phyloP scores from a whole-genome alignment of 2,329 filamentous ascomycete species.

The Aureobasidium sp. region DNA sequence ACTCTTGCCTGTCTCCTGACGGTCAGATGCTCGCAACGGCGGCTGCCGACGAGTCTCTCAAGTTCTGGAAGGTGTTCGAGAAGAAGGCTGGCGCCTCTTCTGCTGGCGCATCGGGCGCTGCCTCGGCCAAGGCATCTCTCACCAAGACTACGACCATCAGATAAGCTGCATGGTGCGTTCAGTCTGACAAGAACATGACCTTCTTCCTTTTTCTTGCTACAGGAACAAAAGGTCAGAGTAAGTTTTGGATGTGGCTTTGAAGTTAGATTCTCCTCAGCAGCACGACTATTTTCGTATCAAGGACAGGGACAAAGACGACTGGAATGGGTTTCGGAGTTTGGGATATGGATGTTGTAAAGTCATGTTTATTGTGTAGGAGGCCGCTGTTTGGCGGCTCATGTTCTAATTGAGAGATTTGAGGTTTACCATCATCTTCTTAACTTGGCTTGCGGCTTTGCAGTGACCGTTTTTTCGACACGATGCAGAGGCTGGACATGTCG shows the following conservation, averaged over 20 bases:
- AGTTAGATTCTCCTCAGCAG: not conserved
- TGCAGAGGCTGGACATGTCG: no score
- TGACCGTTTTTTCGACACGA: not conserved
- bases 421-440: not conserved
- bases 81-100: constrained; percentile 80
- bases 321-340: not conserved
- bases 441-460: not conserved
- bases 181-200: not conserved
- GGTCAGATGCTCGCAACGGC: constrained; percentile 97
- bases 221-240: constrained; percentile 8
- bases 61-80: constrained; percentile 99
- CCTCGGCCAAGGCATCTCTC: constrained; percentile 70
- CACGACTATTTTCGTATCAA: not conserved
- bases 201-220: not conserved
- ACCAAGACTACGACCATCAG: constrained; percentile 80
- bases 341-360: not conserved
- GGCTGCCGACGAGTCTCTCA: constrained; percentile 91
- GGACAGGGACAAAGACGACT: not conserved
- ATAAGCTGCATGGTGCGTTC: constrained; percentile 17
- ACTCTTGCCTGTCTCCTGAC: constrained; percentile 94
- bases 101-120: constrained; percentile 58
- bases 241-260: constrained; percentile 1
- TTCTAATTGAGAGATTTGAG: constrained; percentile 1
- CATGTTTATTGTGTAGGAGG: not conserved
- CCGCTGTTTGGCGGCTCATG: not conserved